Conservation (phyloP, 1,284 basidiomycete species). For the Coriolopsis trogii region DNA sequence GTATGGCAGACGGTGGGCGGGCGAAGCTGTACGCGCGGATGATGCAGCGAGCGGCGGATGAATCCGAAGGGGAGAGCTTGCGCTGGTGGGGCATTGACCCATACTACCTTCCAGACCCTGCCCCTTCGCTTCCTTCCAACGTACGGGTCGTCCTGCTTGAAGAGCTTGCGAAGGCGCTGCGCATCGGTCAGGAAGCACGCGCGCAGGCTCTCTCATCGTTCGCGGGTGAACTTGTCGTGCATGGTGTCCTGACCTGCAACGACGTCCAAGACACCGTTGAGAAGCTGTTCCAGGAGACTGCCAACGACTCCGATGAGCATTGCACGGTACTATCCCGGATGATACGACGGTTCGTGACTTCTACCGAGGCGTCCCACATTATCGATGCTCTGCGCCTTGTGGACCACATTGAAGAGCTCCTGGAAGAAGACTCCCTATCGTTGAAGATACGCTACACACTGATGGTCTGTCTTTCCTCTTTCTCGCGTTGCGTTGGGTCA, state of each 20-base stretch:
- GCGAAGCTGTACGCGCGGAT: constrained; percentile 26
- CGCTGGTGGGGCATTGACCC: constrained; percentile 33
- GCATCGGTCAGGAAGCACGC: not conserved
- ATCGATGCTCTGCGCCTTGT: constrained; percentile 24
- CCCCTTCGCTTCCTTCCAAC: constrained; percentile 26
- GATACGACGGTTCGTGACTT: constrained; percentile 24
- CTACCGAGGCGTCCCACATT: constrained; percentile 29
- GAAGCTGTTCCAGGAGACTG: constrained; percentile 20
- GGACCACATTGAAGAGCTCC: constrained; percentile 22
- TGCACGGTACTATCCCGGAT: constrained; percentile 27
- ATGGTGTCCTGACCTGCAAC: constrained; percentile 23
- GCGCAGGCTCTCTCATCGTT: constrained; percentile 22
- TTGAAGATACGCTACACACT: constrained; percentile 30
- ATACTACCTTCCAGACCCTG: constrained; percentile 27
- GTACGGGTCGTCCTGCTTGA: constrained; percentile 19
- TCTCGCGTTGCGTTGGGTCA: not conserved
- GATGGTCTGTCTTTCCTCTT: constrained; percentile 25
- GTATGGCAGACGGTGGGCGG: constrained; percentile 21
- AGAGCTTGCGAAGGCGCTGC: constrained; percentile 15
- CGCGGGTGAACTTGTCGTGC: constrained; percentile 30
- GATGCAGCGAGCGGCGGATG: constrained; percentile 31
- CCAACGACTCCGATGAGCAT: constrained; percentile 19
- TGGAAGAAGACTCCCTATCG: constrained; percentile 30
- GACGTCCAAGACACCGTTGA: constrained; percentile 29
- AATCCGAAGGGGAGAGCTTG: constrained; percentile 30